Conservation (phyloP, 2,329 filamentous ascomycete species). For the Alternaria sp. region DNA sequence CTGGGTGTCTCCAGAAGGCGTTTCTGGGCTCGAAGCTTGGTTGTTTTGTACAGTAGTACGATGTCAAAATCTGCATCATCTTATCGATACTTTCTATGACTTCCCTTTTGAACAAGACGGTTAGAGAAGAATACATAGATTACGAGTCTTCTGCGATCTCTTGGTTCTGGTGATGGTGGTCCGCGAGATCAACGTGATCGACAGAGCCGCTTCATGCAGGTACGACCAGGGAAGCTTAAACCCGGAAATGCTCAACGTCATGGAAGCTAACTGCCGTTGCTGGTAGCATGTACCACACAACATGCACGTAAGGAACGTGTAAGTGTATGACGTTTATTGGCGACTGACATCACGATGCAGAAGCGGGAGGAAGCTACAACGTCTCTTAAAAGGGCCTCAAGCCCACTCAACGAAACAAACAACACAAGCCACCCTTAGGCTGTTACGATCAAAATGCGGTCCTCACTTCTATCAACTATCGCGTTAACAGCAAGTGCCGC, state of each 20-base stretch:
- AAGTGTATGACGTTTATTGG: conserved; percentile 1
- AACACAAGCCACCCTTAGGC: not conserved
- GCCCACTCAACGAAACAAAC: not conserved
- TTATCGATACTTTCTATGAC: not conserved
- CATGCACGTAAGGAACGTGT: not conserved
- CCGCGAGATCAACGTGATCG: not conserved
- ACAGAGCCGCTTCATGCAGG: conserved; percentile 4
- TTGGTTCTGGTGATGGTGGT: not conserved
- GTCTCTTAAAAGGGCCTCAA: not conserved
- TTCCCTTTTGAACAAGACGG: not conserved
- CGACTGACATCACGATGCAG: conserved; percentile 2
- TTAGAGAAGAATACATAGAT: not conserved
- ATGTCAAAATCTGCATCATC: not conserved
- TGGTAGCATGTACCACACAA: not conserved
- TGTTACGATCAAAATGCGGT: not conserved
- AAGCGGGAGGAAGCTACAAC: not conserved
- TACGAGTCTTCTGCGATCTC: not conserved
- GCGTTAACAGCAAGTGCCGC: not conserved
- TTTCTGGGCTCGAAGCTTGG: not conserved
- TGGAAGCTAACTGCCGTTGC: not conserved
- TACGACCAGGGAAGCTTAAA: conserved; percentile 2
- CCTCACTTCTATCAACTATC: not conserved
- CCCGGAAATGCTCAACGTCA: conserved; percentile 9
- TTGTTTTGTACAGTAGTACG: not conserved
- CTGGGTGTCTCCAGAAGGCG: not conserved